Evolutionary conservation across 352 stramenopile genomes (phyloP), one percentile per base, ranked within the genome.

Genomic region (Thalassiosira mediterranea): DNA sequence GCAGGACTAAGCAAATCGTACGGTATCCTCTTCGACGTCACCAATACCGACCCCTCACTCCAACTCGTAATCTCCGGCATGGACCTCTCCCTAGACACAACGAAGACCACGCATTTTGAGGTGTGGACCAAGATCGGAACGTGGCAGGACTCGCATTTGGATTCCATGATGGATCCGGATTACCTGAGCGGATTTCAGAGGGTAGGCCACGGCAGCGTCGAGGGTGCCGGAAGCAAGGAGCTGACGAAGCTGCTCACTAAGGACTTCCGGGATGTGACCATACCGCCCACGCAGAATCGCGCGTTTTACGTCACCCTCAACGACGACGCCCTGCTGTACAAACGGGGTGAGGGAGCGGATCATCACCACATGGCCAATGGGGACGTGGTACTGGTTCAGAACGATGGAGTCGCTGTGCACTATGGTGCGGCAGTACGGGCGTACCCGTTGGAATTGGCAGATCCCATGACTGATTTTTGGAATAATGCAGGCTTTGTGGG

Each of bases 391-490:
- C n/a, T n/a, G n/a, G n/a, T n/a, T n/a, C n/a, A n/a, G n/a, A n/a
- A n/a, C n/a, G n/a, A n/a, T n/a, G n/a, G n/a, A n/a, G n/a, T n/a
- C n/a, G n/a, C n/a, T n/a, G n/a, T n/a, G n/a, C n/a, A n/a, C n/a
- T n/a, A n/a, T n/a, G n/a, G n/a, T n/a, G n/a, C n/a, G n/a, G n/a
- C n/a, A n/a, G 54, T 75, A 37, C 31, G 57, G 13, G 38, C 8
- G 15, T 75, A 67, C 34, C 54, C 65, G 25, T 53, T 67, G 10
- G 44, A 42, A 67, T n/a, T 60, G 31, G 65, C 65, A 28, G 65
- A 75, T 57, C 54, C 65, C 8, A 32, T 25, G 19, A 67, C 65
- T 54, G 54, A 75, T 26, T 75, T 75, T 53, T 46, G 73, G 94
- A n/a, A n/a, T n/a, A n/a, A n/a, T n/a, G n/a, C n/a, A n/a, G n/a